Evolutionary conservation across 2,329 filamentous ascomycete species (phyloP).

Genomic region (Trichoderma hamatum): DNA sequence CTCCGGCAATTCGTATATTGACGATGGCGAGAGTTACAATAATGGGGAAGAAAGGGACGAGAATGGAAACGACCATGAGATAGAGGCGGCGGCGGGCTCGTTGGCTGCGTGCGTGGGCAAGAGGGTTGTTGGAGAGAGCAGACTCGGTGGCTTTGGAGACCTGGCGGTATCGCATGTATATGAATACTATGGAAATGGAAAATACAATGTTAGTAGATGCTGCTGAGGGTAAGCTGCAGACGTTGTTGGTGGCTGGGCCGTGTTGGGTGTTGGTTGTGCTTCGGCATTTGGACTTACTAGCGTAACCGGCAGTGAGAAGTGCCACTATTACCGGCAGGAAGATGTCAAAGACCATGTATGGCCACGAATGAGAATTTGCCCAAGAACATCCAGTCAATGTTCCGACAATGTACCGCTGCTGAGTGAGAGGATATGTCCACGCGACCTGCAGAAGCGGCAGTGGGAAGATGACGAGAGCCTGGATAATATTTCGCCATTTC

Average conservation of each 20-base stretch:
- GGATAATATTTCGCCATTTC: conserved; percentile 47
- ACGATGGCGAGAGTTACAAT: conserved; percentile 44
- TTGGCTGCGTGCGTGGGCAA: conserved; percentile 47
- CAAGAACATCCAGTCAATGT: conserved; percentile 55
- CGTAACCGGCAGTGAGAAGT: conserved; percentile 49
- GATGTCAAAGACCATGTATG: conserved; percentile 53
- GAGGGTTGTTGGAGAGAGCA: conserved; percentile 46
- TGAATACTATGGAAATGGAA: conserved; percentile 42
- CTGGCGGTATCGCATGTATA: conserved; percentile 52
- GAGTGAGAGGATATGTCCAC: conserved; percentile 52
- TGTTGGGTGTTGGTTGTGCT: background rate
- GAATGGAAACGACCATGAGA: conserved; percentile 56
- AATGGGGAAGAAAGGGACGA: conserved; percentile 56
- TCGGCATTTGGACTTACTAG: conserved; percentile 45
- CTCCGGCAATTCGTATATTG: conserved; percentile 44
- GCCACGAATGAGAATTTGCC: conserved; percentile 50
- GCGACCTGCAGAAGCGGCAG: conserved; percentile 53
- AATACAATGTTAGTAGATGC: background rate
- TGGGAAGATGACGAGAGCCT: conserved; percentile 59
- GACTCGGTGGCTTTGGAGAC: conserved; percentile 48
- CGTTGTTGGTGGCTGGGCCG: background rate
- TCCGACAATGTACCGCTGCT: conserved; percentile 53
- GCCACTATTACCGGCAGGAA: conserved; percentile 50
- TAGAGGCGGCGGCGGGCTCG: conserved; percentile 58
- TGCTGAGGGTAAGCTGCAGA: background rate